These are phyloP conservation scores for Candida palmyrensis DNA, from an alignment of 805 yeast species.

Conservation along the genomic window DNA sequence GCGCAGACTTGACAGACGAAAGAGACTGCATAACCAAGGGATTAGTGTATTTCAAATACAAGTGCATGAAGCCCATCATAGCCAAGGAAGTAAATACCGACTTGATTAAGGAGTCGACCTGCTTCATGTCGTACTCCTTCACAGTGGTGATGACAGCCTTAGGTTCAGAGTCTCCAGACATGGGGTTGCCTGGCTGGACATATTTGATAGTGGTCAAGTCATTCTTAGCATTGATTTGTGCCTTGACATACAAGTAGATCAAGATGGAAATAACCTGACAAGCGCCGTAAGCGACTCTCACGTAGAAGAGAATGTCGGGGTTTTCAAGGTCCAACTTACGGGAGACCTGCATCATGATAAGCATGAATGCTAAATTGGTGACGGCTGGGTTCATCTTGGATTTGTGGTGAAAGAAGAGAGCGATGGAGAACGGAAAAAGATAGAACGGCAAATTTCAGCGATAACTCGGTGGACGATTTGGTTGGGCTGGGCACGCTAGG, in stretches of 20 bases:
- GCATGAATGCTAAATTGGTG: constrained; percentile 82
- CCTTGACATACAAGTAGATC: constrained; percentile 62
- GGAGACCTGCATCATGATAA: constrained; percentile 93
- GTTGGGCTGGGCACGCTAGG: no score
- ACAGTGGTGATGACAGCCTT: constrained; percentile 85
- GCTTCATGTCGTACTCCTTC: constrained; percentile 89
- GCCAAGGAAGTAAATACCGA: constrained; percentile 84
- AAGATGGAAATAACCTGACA: constrained; percentile 62
- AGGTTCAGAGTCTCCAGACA: constrained; percentile 70
- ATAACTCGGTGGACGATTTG: no score
- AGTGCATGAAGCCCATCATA: constrained; percentile 98
- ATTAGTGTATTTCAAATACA: constrained; percentile 95
- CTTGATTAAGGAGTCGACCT: constrained; percentile 74
- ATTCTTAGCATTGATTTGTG: constrained; percentile 64
- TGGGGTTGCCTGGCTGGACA: constrained; percentile 76
- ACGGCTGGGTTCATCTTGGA: constrained; percentile 78
- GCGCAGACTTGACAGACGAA: constrained; percentile 82
- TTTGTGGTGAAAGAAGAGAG: no score
- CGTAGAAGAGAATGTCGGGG: constrained; percentile 66
- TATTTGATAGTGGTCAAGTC: constrained; percentile 90
- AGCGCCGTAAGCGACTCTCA: constrained; percentile 64
- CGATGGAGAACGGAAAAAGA: no score
- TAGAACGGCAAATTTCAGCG: no score
- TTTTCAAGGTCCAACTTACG: constrained; percentile 85
- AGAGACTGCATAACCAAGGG: constrained; percentile 94